Conservation (phyloP, 805 yeast species). For the Isabelozyma gotoi region DNA sequence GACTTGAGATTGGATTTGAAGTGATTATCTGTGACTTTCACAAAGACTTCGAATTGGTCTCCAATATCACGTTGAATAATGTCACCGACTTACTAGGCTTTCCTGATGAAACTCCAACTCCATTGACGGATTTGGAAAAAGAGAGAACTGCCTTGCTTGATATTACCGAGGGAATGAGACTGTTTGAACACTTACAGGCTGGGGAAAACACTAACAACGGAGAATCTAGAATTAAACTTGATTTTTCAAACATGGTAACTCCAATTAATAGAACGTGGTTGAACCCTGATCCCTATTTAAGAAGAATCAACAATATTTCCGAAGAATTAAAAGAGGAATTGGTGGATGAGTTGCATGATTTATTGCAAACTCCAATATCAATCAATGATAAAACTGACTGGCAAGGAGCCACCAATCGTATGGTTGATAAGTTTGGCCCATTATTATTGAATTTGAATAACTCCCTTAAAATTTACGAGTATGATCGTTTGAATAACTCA, state of each 20-base stretch:
- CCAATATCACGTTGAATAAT: conserved; percentile 41
- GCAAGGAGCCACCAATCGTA: conserved; percentile 50
- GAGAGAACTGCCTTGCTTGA: conserved; percentile 21
- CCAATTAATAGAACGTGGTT: conserved; percentile 52
- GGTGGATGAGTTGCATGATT: conserved; percentile 29
- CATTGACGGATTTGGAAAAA: conserved; percentile 4
- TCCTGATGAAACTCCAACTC: conserved; percentile 22
- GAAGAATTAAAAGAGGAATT: conserved; percentile 32
- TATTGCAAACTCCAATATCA: conserved; percentile 27
- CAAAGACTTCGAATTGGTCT: conserved; percentile 47
- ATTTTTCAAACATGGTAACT: conserved; percentile 53
- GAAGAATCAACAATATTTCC: conserved; percentile 39
- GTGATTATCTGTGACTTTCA: conserved; percentile 58
- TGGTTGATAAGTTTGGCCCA: conserved; percentile 56
- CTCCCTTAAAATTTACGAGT: conserved; percentile 21
- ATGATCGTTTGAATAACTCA: background rate
- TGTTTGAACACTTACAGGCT: conserved; percentile 46
- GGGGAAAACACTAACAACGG: conserved; percentile 49
- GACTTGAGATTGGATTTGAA: conserved; percentile 64
- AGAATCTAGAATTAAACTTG: conserved; percentile 49
- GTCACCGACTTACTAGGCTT: conserved; percentile 37
- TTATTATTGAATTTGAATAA: conserved; percentile 40
- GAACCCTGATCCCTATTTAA: conserved; percentile 46
- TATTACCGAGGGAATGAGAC: conserved; percentile 25
- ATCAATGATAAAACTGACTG: conserved; percentile 48